Base-by-base conservation (phyloP, 129 eudicot genomes). In the Artemisia annua region DNA sequence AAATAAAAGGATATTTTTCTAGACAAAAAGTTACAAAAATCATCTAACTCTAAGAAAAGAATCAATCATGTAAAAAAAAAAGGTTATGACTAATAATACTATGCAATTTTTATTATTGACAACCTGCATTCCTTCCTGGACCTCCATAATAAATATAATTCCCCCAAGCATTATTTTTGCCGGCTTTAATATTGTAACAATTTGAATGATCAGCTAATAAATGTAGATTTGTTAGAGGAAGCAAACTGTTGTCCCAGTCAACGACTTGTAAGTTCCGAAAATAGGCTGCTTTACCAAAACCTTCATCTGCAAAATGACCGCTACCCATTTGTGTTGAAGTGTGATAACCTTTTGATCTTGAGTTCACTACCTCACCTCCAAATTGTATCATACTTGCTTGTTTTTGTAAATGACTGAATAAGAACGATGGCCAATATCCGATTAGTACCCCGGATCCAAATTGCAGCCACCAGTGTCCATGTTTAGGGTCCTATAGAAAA, bases 391-490 rank as follows among this genome's bases (percentile, higher is more conserved):
- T 94, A 82, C 94, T 90, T 63, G 99, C 99, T 50, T 94, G 96
- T 30, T 69, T 69, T 67, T 81, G 88, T 30, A 94, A 17, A 74
- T 94, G 99, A 62, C 88, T 90, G 57, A 94, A 94, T 59, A 94
- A 78, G 72, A 83, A 86, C 13, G 89, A 84, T 3, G 99, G 99
- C 99, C 99, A 94, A 28, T 94, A 94, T 22, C 99, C 99, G 2
- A 94, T 91, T 8, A 94, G 81, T 17, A 86, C 72, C 56, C 98
- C 99, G 0, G 88, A 63, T 58, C 99, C 99, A 57, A 94, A 84
- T 52, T 90, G 83, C 0, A 94, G 96, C 99, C 99, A 94, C 99
- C 99, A 94, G 63, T 94, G 97, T 78, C 97, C 98, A 55, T 90
- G 97, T 77, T 87, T 94, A 56, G 98, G 98, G 62, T 94, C 98